Percentiles rank a stretch among this genome's conserved stretches.
These are phyloP conservation scores for Trichoderma asperellum DNA, from an alignment of 2,329 filamentous ascomycete species.

Conservation along the genomic window DNA sequence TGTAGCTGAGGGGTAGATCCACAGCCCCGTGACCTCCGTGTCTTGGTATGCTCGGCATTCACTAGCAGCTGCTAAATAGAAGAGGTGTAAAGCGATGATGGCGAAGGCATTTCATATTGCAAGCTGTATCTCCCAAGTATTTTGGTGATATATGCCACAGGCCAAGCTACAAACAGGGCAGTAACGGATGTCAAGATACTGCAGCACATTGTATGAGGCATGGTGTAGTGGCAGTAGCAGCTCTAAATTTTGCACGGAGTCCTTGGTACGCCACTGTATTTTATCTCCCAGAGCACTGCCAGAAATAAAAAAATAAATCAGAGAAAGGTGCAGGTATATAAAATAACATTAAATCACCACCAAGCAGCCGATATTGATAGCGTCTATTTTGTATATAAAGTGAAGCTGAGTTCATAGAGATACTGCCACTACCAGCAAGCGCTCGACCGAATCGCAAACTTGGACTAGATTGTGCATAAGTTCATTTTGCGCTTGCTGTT, in stretches of 20 bases:
- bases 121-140: not conserved
- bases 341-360: not conserved
- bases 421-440: not conserved
- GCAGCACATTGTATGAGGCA: not conserved
- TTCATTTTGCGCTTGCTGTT: not conserved
- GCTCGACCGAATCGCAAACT: not conserved
- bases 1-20: conserved; percentile 1
- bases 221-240: not conserved
- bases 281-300: not conserved
- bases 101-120: not conserved
- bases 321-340: not conserved
- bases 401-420: not conserved
- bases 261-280: not conserved
- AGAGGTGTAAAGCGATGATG: not conserved
- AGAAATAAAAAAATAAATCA: not conserved
- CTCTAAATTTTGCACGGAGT: not conserved
- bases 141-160: not conserved
- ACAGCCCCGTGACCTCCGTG: not conserved
- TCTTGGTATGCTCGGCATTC: not conserved
- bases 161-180: not conserved
- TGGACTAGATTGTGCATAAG: not conserved
- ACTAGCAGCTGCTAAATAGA: not conserved
- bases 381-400: not conserved
- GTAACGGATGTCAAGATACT: not conserved
- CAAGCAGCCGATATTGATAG: not conserved